Evolutionary conservation across 192 early-diverging fungal genomes (phyloP).

Genomic region (Gaertneriomyces semiglobifer): DNA sequence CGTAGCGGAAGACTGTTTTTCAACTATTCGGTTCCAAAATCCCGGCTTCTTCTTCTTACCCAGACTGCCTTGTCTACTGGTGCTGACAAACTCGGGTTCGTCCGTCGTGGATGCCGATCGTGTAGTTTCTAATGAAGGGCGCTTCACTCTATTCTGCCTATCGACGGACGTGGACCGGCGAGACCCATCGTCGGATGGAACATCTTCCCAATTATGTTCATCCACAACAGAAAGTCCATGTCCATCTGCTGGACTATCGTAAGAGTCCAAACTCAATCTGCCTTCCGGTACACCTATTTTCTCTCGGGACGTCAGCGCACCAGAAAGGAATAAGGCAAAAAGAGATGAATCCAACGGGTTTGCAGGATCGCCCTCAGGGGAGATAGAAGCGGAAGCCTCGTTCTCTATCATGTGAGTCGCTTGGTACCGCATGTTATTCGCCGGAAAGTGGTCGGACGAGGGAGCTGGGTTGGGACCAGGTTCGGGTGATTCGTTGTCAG

Average conservation of each 20-base stretch:
- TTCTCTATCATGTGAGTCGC: background rate
- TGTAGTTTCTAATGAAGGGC: slow-evolving; percentile 9
- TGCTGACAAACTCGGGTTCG: too few species aligned
- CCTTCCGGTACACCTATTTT: background rate
- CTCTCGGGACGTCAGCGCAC: background rate
- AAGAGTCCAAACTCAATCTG: background rate
- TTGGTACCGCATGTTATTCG: background rate
- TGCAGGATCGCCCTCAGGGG: background rate
- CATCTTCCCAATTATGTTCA: background rate
- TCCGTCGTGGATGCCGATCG: too few species aligned
- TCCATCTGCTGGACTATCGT: background rate
- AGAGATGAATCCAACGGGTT: background rate
- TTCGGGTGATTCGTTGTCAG: background rate
- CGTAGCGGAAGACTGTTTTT: background rate
- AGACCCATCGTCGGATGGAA: background rate
- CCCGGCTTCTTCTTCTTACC: slow-evolving; percentile 9
- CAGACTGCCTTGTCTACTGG: background rate
- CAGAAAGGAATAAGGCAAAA: background rate
- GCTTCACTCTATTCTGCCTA: background rate
- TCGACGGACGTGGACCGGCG: background rate
- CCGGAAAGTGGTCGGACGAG: background rate
- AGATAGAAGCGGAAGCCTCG: background rate
- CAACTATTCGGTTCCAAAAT: slow-evolving; percentile 14
- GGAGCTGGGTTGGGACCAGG: background rate
- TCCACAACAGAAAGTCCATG: background rate